A percentile compares a stretch with the other conserved stretches of the same genome.
These are phyloP conservation scores for Trypanosoma avium DNA, from an alignment of 208 protist genomes.

Conservation along the genomic window DNA sequence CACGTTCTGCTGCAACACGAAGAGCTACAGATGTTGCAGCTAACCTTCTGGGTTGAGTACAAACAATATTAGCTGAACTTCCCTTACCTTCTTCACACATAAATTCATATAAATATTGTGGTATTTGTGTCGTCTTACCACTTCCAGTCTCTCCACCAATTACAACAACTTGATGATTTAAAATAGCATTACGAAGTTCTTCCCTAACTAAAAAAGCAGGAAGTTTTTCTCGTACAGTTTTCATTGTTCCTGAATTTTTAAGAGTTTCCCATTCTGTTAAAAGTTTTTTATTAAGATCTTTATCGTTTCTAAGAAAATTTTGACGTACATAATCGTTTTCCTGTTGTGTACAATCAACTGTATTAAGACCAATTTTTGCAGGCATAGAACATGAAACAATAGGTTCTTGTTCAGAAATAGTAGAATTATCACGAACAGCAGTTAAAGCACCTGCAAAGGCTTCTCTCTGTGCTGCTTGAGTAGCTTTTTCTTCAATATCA, in stretches of 20 bases:
- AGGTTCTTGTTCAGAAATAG: slow-evolving; percentile 34
- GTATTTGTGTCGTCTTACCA: slow-evolving; percentile 98
- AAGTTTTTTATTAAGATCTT: slow-evolving; percentile 37
- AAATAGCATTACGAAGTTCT: slow-evolving; percentile 55
- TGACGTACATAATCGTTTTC: slow-evolving; percentile 34
- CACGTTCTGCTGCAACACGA: slow-evolving; percentile 92
- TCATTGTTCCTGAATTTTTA: slow-evolving; percentile 45
- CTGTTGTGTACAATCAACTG: slow-evolving; percentile 41
- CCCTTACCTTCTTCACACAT: slow-evolving; percentile 84
- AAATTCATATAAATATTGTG: slow-evolving; percentile 96
- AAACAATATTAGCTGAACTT: slow-evolving; percentile 90
- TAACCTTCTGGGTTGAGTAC: slow-evolving; percentile 93
- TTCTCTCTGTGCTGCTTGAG: slow-evolving; percentile 54
- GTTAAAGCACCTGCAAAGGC: slow-evolving; percentile 65
- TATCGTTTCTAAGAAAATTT: slow-evolving; percentile 51
- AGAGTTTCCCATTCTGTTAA: slow-evolving; percentile 64
- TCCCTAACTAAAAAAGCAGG: slow-evolving; percentile 76
- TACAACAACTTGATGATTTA: slow-evolving; percentile 89
- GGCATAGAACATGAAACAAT: slow-evolving; percentile 59
- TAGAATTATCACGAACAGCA: slow-evolving; percentile 23
- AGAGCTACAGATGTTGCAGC: slow-evolving; percentile 93
- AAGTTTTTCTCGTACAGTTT: slow-evolving; percentile 46
- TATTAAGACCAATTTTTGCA: slow-evolving; percentile 60
- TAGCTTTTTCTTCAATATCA: slow-evolving; percentile 22
- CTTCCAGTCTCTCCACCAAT: slow-evolving; percentile 97